These are phyloP conservation scores for Falciphora oryzae DNA, from an alignment of 2,329 filamentous ascomycete species.

Conservation along the genomic window DNA sequence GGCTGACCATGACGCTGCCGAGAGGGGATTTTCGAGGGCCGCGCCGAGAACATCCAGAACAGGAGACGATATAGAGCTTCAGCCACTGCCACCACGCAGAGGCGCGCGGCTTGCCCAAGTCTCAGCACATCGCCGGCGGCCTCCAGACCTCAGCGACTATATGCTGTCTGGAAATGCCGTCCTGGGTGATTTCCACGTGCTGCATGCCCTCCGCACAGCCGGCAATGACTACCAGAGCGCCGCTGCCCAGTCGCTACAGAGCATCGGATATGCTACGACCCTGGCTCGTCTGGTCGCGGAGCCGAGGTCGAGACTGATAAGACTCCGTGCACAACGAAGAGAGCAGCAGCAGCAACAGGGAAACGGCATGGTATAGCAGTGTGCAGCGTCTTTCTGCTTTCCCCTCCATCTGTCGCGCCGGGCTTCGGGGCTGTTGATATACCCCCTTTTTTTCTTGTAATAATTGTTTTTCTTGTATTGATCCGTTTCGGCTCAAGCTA, in stretches of 20 bases:
- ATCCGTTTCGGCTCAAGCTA: slow-evolving; percentile 46
- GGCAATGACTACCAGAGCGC: slow-evolving; percentile 40
- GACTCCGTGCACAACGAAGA: slow-evolving; percentile 20
- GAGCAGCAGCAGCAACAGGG: slow-evolving; percentile 13
- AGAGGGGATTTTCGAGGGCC: slow-evolving; percentile 43
- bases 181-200: slow-evolving; percentile 47
- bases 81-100: slow-evolving; percentile 26
- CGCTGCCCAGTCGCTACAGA: slow-evolving; percentile 46
- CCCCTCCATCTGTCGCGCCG: background rate
- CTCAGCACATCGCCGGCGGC: slow-evolving; percentile 19
- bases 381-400: background rate
- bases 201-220: slow-evolving; percentile 42
- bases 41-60: slow-evolving; percentile 18
- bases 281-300: slow-evolving; percentile 46
- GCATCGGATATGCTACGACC: slow-evolving; percentile 48
- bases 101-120: slow-evolving; percentile 20
- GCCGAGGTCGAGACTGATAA: slow-evolving; percentile 31
- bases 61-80: slow-evolving; percentile 38
- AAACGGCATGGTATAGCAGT: slow-evolving; percentile 6
- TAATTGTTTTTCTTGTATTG: slow-evolving; percentile 1
- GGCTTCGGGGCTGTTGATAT: background rate
- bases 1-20: slow-evolving; percentile 44
- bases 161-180: slow-evolving; percentile 51
- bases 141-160: slow-evolving; percentile 37
- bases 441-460: slow-evolving; percentile 8